Evolutionary conservation across 352 stramenopile species (phyloP).

Genomic region (Phytophthora tentaculata): DNA sequence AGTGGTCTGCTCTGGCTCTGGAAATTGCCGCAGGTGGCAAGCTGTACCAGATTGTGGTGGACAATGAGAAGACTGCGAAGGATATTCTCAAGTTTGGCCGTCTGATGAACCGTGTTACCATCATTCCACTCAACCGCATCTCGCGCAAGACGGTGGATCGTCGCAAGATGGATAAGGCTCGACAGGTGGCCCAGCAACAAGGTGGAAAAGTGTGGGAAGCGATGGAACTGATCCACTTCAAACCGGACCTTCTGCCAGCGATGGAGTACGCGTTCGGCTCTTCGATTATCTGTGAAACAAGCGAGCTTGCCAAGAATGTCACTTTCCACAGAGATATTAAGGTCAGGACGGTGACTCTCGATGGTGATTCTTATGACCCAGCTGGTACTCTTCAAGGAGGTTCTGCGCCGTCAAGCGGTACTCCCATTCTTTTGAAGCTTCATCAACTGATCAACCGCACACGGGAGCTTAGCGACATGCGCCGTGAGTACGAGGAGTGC

Average conservation of each 20-base stretch:
- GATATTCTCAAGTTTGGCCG: slow-evolving; percentile 97
- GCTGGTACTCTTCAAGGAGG: slow-evolving; percentile 96
- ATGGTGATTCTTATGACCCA: slow-evolving; percentile 98
- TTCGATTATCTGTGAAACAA: slow-evolving; percentile 97
- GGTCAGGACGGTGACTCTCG: slow-evolving; percentile 96
- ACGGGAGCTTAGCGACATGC: slow-evolving; percentile 67
- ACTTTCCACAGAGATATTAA: slow-evolving; percentile 94
- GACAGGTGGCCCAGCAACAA: slow-evolving; percentile 86
- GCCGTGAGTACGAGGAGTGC: slow-evolving; percentile 72
- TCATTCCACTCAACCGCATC: slow-evolving; percentile 99
- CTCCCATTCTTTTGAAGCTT: slow-evolving; percentile 81
- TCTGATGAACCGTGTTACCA: slow-evolving; percentile 96
- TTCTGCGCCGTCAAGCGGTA: slow-evolving; percentile 78
- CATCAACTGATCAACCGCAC: slow-evolving; percentile 82
- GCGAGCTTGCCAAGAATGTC: slow-evolving; percentile 89
- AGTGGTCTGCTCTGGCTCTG: slow-evolving; percentile 94
- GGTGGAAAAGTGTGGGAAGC: slow-evolving; percentile 93
- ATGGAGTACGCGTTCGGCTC: slow-evolving; percentile 99
- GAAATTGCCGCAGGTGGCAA: slow-evolving; percentile 98
- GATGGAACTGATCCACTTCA: slow-evolving; percentile 97
- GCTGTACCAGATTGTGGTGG: slow-evolving; percentile 99
- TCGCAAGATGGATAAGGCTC: slow-evolving; percentile 82
- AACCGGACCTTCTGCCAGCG: slow-evolving; percentile 93
- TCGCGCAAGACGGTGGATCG: slow-evolving; percentile 75
- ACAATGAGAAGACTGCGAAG: slow-evolving; percentile 98